Evolutionary conservation across 768 basidiomycete species (phyloP).

Genomic region (Strobilomyces dryophilus): DNA sequence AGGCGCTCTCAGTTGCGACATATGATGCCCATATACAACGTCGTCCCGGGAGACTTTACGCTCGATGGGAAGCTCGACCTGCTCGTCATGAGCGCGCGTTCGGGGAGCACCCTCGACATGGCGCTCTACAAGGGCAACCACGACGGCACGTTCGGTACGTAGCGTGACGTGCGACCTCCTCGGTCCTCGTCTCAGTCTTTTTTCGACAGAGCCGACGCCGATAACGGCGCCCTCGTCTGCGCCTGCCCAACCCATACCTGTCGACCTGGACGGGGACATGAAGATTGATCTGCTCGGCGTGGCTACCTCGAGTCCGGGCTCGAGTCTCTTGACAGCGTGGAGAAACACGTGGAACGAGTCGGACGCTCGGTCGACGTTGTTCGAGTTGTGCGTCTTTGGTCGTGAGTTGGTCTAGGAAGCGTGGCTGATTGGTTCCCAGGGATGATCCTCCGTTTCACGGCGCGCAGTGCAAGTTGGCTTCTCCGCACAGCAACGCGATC

Average conservation of each 20-base stretch:
- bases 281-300: constrained; percentile 83
- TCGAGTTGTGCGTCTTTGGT: constrained; percentile 54
- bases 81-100: constrained; percentile 75
- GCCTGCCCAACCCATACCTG: constrained; percentile 74
- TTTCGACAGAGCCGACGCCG: constrained; percentile 29
- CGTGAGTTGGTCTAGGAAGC: not conserved
- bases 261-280: constrained; percentile 87
- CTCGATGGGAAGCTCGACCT: constrained; percentile 89
- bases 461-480: constrained; percentile 68
- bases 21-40: constrained; percentile 60
- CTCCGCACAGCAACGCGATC: constrained; percentile 92
- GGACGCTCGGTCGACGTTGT: constrained; percentile 46
- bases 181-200: not conserved
- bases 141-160: constrained; percentile 63
- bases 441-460: constrained; percentile 57
- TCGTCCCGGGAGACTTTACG: constrained; percentile 91
- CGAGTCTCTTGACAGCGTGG: constrained; percentile 62
- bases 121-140: constrained; percentile 64
- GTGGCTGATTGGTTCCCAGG: constrained; percentile 33
- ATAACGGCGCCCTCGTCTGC: constrained; percentile 61
- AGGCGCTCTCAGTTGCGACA: constrained; percentile 52
- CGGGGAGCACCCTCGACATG: constrained; percentile 54
- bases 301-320: constrained; percentile 37
- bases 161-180: not conserved
- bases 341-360: constrained; percentile 74